A percentile compares a stretch with the other conserved stretches of the same genome.
Conservation (phyloP, 139 green algal species). For the Microglena sp. region DNA sequence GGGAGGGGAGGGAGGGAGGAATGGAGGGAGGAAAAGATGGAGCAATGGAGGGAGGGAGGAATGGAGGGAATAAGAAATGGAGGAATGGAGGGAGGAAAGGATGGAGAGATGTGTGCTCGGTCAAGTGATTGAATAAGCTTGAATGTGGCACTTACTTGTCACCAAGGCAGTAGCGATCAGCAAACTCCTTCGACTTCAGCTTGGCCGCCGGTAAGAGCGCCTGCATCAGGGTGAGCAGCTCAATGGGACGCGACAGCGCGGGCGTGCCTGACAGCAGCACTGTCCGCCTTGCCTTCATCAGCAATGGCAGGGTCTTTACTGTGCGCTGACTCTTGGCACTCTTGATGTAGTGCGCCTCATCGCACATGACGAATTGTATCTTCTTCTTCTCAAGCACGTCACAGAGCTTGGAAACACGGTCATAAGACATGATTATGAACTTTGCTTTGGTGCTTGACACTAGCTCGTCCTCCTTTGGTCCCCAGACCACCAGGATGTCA, state of each 20-base stretch:
- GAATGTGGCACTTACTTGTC: constrained; percentile 16
- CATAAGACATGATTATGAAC: constrained; percentile 14
- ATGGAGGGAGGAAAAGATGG: neutral
- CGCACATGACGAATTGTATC: constrained; percentile 38
- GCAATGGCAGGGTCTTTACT: constrained; percentile 48
- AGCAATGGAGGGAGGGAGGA: neutral
- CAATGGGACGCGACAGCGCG: constrained; percentile 51
- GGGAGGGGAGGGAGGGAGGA: too few species aligned
- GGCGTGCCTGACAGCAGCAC: constrained; percentile 76
- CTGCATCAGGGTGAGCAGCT: constrained; percentile 63
- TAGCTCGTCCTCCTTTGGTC: neutral
- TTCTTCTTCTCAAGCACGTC: constrained; percentile 13
- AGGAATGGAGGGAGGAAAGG: too few species aligned
- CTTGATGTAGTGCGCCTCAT: constrained; percentile 75
- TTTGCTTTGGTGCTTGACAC: neutral
- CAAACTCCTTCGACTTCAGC: constrained; percentile 51
- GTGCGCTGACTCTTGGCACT: constrained; percentile 51
- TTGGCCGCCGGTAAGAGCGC: constrained; percentile 45
- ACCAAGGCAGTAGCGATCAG: constrained; percentile 55
- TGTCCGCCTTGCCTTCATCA: constrained; percentile 39
- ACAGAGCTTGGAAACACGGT: constrained; percentile 31
- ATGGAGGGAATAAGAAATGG: neutral
- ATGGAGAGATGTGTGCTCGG: too few species aligned
- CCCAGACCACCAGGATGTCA: constrained; percentile 17
- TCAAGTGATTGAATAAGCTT: too few species aligned